Evolutionary conservation across 2,329 filamentous ascomycete genomes (phyloP).

Genomic region (Alternaria dauci): DNA sequence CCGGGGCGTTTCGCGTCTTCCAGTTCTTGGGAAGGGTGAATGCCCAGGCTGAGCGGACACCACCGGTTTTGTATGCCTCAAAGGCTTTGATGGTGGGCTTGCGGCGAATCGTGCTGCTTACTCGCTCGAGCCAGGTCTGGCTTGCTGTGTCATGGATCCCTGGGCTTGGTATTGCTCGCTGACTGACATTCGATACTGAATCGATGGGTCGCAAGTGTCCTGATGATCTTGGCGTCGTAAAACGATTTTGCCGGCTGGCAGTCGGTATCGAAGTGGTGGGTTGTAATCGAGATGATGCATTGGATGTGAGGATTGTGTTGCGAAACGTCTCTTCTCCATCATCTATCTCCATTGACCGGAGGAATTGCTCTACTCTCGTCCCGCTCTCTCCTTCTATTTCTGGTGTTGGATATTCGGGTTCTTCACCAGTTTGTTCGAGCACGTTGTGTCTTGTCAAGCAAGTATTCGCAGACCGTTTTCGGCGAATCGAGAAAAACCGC

Average conservation of each 20-base stretch:
- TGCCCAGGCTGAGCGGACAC: background rate
- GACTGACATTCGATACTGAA: background rate
- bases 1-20: background rate
- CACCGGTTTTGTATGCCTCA: background rate
- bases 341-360: background rate
- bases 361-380: background rate
- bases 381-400: background rate
- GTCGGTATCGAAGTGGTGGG: background rate
- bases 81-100: background rate
- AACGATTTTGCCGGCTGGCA: background rate
- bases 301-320: background rate
- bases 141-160: background rate
- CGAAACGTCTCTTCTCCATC: background rate
- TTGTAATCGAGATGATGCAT: background rate
- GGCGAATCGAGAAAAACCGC: background rate
- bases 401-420: background rate
- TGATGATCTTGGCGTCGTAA: background rate
- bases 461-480: background rate
- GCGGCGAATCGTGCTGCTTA: background rate
- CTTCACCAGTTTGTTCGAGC: background rate
- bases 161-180: background rate
- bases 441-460: background rate
- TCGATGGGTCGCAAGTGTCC: background rate
- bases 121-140: background rate
- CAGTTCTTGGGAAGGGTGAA: background rate